Evolutionary conservation across 2,329 filamentous ascomycete genomes (phyloP).

Genomic region (Coniella lustricola): DNA sequence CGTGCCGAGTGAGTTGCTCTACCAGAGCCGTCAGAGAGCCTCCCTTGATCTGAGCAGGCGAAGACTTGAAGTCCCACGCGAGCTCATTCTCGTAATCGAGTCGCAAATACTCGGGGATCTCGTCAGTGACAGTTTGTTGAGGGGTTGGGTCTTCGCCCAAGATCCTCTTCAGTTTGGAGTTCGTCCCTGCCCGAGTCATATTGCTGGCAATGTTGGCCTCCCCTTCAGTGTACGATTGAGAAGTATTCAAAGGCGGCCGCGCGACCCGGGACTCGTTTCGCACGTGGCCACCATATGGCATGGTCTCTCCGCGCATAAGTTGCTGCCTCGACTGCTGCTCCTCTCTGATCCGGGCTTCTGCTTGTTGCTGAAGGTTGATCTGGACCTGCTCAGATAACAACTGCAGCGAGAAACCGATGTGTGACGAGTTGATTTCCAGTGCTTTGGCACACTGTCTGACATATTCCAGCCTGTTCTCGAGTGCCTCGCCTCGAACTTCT

Average conservation of each 20-base stretch:
- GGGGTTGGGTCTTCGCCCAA: slow-evolving; percentile 58
- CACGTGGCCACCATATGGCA: slow-evolving; percentile 48
- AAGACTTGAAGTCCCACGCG: slow-evolving; percentile 78
- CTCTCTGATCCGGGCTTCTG: slow-evolving; percentile 37
- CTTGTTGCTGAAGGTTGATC: slow-evolving; percentile 42
- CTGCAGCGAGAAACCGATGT: slow-evolving; percentile 82
- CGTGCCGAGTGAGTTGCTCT: slow-evolving; percentile 90
- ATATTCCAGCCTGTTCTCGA: slow-evolving; percentile 78
- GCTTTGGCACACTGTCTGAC: slow-evolving; percentile 72
- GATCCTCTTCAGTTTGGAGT: slow-evolving; percentile 59
- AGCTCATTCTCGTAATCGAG: slow-evolving; percentile 87
- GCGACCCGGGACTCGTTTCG: slow-evolving; percentile 49
- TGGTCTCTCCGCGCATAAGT: slow-evolving; percentile 50
- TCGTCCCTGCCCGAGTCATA: slow-evolving; percentile 44
- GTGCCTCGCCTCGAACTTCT: slow-evolving; percentile 78
- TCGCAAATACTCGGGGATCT: slow-evolving; percentile 74
- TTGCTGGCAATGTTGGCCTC: slow-evolving; percentile 41
- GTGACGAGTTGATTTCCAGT: slow-evolving; percentile 77
- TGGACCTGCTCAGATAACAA: slow-evolving; percentile 77
- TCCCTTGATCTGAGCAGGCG: slow-evolving; percentile 71
- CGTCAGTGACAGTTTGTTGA: slow-evolving; percentile 51
- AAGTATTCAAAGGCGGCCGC: slow-evolving; percentile 42
- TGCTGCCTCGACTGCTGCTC: slow-evolving; percentile 42
- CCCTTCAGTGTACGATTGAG: slow-evolving; percentile 61
- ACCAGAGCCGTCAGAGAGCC: slow-evolving; percentile 84